These are phyloP conservation scores for Wickerhamiella siamensis DNA, from an alignment of 805 yeast species.

Conservation along the genomic window DNA sequence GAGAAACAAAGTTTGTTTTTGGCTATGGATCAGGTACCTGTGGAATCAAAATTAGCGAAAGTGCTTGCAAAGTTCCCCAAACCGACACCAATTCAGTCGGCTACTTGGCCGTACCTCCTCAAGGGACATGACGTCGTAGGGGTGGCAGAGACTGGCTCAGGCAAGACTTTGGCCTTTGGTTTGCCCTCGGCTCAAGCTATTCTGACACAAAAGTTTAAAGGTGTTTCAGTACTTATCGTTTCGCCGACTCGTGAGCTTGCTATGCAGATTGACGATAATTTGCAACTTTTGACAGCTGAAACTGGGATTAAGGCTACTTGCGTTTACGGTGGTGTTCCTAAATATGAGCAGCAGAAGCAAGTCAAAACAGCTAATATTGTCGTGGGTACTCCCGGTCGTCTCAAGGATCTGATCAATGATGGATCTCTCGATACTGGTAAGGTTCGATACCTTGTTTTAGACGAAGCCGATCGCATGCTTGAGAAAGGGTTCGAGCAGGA, in stretches of 20 bases:
- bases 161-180: constrained; percentile 94
- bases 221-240: constrained; percentile 64
- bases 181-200: constrained; percentile 86
- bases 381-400: constrained; percentile 97
- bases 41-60: constrained; percentile 42
- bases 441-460: constrained; percentile 72
- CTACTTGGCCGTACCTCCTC: constrained; percentile 83
- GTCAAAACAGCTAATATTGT: constrained; percentile 60
- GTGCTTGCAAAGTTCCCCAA: constrained; percentile 59
- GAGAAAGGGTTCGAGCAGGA: constrained; percentile 98
- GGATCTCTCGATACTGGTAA: constrained; percentile 57
- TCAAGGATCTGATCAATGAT: constrained; percentile 79
- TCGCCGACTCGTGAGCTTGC: constrained; percentile 98
- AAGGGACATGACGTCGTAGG: constrained; percentile 79
- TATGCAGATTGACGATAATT: constrained; percentile 77
- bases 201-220: constrained; percentile 28
- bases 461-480: constrained; percentile 97
- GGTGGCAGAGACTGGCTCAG: constrained; percentile 97
- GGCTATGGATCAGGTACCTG: constrained; percentile 45
- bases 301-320: constrained; percentile 61
- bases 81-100: constrained; percentile 94
- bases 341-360: constrained; percentile 71
- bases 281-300: constrained; percentile 45
- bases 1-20: constrained; percentile 47
- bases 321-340: constrained; percentile 94